Evolutionary conservation across 768 basidiomycete species (phyloP).

Genomic region (Hericium rajendrae): DNA sequence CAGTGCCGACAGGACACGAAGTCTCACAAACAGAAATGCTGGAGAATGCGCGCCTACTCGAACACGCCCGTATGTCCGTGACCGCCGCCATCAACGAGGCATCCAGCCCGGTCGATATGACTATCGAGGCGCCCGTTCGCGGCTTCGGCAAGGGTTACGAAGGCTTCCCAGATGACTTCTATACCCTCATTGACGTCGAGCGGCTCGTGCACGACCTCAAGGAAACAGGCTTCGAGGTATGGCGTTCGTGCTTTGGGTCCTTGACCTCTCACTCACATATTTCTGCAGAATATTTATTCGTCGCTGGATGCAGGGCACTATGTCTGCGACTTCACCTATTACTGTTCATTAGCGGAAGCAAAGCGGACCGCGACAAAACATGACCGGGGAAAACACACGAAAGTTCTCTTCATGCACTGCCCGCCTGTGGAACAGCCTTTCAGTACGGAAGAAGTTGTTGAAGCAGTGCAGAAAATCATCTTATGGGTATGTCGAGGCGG

Average conservation of each 20-base stretch:
- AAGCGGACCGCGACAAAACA: slow-evolving; percentile 26
- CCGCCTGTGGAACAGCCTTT: slow-evolving; percentile 59
- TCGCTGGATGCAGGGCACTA: slow-evolving; percentile 74
- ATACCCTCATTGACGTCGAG: slow-evolving; percentile 44
- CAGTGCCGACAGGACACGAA: slow-evolving; percentile 2
- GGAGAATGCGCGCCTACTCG: slow-evolving; percentile 24
- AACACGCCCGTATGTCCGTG: slow-evolving; percentile 1
- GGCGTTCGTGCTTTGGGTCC: slow-evolving; percentile 6
- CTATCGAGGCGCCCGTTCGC: slow-evolving; percentile 10
- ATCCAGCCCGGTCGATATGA: slow-evolving; percentile 2
- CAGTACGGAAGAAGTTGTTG: slow-evolving; percentile 56
- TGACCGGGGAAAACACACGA: slow-evolving; percentile 19
- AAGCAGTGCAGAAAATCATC: slow-evolving; percentile 52
- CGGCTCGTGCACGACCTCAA: slow-evolving; percentile 44
- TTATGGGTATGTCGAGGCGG: slow-evolving; percentile 38
- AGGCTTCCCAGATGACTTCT: slow-evolving; percentile 39
- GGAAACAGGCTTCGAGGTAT: slow-evolving; percentile 37
- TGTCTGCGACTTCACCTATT: slow-evolving; percentile 68
- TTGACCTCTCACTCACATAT: not conserved
- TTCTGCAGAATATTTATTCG: slow-evolving; percentile 45
- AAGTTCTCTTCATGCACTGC: slow-evolving; percentile 63
- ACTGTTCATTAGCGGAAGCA: slow-evolving; percentile 62
- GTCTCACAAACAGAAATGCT: slow-evolving; percentile 29
- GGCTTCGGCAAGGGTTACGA: slow-evolving; percentile 35
- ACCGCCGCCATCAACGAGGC: not conserved